Conservation (phyloP, 2,329 filamentous ascomycete genomes). For the Monosporascus sp. region DNA sequence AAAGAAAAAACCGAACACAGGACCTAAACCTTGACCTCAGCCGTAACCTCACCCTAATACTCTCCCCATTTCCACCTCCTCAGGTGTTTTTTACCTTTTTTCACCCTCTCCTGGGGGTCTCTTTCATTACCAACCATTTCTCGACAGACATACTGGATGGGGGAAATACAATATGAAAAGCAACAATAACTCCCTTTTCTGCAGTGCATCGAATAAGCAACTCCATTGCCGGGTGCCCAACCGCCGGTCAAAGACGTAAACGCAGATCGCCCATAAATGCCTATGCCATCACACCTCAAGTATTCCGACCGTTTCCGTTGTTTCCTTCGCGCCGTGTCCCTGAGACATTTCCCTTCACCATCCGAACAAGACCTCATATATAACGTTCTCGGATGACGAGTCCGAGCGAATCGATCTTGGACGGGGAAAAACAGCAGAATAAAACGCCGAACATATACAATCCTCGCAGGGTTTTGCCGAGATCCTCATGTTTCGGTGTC, state of each 20-base stretch:
- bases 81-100: not conserved
- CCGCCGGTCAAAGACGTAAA: not conserved
- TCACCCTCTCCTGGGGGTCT: not conserved
- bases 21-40: too few species aligned
- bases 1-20: slow-evolving; percentile 7
- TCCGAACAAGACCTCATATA: not conserved
- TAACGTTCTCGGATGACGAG: not conserved
- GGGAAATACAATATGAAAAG: not conserved
- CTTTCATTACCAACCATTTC: not conserved
- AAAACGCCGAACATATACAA: slow-evolving; percentile 17
- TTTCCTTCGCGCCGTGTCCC: not conserved
- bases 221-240: not conserved
- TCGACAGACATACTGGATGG: not conserved
- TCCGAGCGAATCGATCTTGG: not conserved
- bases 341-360: not conserved
- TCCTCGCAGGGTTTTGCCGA: slow-evolving; percentile 13
- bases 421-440: not conserved
- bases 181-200: not conserved
- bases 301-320: not conserved
- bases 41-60: not conserved
- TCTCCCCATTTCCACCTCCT: not conserved
- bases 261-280: not conserved
- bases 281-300: not conserved
- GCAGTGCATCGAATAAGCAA: not conserved
- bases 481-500: slow-evolving; percentile 22